phyloP scores from a whole-genome alignment of 768 basidiomycete species.

The Mycena rosella region DNA sequence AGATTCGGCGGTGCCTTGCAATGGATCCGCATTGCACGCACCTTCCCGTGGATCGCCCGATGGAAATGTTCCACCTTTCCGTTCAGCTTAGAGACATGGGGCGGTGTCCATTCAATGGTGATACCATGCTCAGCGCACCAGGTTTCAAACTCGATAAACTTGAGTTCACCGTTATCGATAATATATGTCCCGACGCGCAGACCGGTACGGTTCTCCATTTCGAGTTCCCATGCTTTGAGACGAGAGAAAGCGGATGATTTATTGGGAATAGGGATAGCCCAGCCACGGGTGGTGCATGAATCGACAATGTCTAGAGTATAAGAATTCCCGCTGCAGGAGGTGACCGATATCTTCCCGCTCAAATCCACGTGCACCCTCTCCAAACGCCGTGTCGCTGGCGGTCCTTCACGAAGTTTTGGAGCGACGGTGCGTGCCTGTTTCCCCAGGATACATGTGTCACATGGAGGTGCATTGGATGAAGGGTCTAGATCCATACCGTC shows the following conservation, averaged over 20 bases:
- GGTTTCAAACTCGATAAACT: background rate
- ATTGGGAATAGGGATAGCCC: background rate
- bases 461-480: too few relatives aligned
- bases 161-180: background rate
- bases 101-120: background rate
- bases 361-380: background rate
- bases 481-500: conserved; percentile 15
- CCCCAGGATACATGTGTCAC: too few relatives aligned
- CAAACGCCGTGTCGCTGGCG: background rate
- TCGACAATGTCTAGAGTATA: background rate
- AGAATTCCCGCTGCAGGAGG: background rate
- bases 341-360: background rate
- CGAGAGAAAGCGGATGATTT: background rate
- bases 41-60: background rate
- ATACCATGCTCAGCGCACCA: background rate
- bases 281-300: background rate
- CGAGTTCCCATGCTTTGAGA: background rate
- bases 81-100: background rate
- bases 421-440: background rate
- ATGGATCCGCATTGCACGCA: background rate
- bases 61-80: background rate
- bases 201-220: background rate
- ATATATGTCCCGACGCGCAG: background rate
- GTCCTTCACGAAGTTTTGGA: background rate
- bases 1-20: background rate